phyloP scores from a whole-genome alignment of 495 filamentous ascomycete species.

The Aspergillus wentii region DNA sequence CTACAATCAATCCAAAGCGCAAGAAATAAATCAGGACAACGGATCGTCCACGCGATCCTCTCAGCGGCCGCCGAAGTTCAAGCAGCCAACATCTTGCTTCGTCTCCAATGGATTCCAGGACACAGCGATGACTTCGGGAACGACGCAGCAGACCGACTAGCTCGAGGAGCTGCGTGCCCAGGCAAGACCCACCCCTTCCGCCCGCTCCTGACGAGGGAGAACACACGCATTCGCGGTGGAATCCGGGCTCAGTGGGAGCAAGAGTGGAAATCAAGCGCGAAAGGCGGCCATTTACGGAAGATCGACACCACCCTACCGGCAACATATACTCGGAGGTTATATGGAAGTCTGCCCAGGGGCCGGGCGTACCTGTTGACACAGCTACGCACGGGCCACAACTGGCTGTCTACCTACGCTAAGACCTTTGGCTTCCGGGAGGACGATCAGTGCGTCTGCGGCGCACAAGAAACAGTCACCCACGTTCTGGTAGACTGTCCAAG shows the following conservation, averaged over 20 bases:
- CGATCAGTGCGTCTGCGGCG: slow-evolving; percentile 13
- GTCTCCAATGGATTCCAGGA: slow-evolving; percentile 17
- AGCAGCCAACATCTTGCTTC: slow-evolving; percentile 5
- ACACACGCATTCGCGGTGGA: neutral
- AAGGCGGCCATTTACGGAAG: slow-evolving; percentile 9
- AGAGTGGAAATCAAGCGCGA: slow-evolving; percentile 9
- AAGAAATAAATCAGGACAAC: slow-evolving; percentile 16
- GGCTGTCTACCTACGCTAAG: slow-evolving; percentile 12
- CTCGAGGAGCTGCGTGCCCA: neutral
- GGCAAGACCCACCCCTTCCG: slow-evolving; percentile 9
- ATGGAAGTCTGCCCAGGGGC: slow-evolving; percentile 10
- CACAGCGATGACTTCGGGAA: slow-evolving; percentile 3
- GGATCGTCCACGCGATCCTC: slow-evolving; percentile 15
- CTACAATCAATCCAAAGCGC: slow-evolving; percentile 11
- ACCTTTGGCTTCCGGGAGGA: slow-evolving; percentile 8
- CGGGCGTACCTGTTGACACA: slow-evolving; percentile 15
- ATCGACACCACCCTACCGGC: slow-evolving; percentile 12
- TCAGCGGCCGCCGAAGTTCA: slow-evolving; percentile 11
- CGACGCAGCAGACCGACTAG: slow-evolving; percentile 1
- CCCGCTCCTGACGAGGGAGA: slow-evolving; percentile 12
- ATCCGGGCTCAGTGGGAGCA: slow-evolving; percentile 11
- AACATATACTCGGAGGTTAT: slow-evolving; percentile 10
- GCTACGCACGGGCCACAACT: slow-evolving; percentile 16
- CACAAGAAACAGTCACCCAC: slow-evolving; percentile 15
- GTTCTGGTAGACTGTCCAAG: slow-evolving; percentile 14